Evolutionary conservation across 2,329 filamentous ascomycete genomes (phyloP).

Genomic region (Nigrograna mackinnonii): DNA sequence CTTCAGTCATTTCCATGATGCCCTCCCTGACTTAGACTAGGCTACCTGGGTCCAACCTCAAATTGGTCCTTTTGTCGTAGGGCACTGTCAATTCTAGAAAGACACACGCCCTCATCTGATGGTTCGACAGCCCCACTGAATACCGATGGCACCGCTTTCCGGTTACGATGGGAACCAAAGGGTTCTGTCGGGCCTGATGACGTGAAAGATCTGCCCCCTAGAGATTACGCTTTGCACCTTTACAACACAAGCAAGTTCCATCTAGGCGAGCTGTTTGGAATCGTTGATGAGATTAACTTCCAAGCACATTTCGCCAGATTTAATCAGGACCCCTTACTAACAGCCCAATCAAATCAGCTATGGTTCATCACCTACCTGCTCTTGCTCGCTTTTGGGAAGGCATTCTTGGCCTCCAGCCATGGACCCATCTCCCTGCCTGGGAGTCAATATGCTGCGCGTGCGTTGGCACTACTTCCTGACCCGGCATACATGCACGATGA

Average conservation of each 20-base stretch:
- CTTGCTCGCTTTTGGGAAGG: not conserved
- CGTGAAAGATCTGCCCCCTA: not conserved
- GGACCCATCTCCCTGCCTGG: not conserved
- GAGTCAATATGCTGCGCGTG: not conserved
- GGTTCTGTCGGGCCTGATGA: no score
- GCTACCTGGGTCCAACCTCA: no score
- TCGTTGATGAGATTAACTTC: not conserved
- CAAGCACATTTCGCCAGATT: not conserved
- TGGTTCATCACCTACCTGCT: not conserved
- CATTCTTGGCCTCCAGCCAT: not conserved
- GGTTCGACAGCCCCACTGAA: no score
- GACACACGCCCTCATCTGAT: no score
- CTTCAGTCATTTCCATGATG: no score
- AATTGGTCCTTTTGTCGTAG: no score
- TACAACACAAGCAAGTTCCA: not conserved
- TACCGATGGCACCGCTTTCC: no score
- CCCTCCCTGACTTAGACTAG: no score
- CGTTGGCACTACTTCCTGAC: not conserved
- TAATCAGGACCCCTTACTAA: not conserved
- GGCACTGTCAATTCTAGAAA: no score
- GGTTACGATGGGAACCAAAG: no score
- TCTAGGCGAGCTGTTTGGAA: not conserved
- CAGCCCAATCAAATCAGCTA: not conserved
- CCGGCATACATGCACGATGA: not conserved
- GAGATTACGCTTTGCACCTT: not conserved